Conservation (phyloP, 371 early-diverging fungal genomes). For the Thermomucor indicae-seudaticae region DNA sequence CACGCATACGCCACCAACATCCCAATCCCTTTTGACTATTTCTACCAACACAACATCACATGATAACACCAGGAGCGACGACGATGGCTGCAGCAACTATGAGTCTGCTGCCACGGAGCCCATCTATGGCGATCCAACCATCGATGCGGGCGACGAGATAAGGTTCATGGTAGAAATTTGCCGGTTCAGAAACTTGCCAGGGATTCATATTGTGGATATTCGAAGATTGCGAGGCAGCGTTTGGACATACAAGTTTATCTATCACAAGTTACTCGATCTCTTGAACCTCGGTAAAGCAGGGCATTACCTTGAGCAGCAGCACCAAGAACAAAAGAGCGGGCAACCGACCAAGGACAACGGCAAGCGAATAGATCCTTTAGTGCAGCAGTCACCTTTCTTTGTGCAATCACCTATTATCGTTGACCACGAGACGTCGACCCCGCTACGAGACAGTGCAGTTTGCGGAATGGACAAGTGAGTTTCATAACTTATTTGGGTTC, state of each 20-base stretch:
- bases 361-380: neutral
- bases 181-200: constrained; percentile 78
- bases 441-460: neutral
- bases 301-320: neutral
- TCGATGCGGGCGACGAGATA: constrained; percentile 81
- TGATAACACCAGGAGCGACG: neutral
- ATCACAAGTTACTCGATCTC: constrained; percentile 63
- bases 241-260: constrained; percentile 89
- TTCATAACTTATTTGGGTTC: no score
- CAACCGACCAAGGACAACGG: neutral
- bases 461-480: no score
- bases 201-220: constrained; percentile 84
- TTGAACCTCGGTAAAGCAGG: constrained; percentile 31
- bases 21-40: constrained; percentile 3
- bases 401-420: neutral
- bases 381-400: neutral
- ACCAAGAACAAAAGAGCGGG: no score
- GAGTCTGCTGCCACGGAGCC: constrained; percentile 40
- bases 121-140: constrained; percentile 88
- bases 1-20: neutral
- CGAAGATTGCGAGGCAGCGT: constrained; percentile 82
- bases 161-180: constrained; percentile 83
- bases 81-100: neutral
- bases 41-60: neutral
- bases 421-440: neutral